Conservation (phyloP, 768 basidiomycete species). For the Brasilioporus rufonigricans region DNA sequence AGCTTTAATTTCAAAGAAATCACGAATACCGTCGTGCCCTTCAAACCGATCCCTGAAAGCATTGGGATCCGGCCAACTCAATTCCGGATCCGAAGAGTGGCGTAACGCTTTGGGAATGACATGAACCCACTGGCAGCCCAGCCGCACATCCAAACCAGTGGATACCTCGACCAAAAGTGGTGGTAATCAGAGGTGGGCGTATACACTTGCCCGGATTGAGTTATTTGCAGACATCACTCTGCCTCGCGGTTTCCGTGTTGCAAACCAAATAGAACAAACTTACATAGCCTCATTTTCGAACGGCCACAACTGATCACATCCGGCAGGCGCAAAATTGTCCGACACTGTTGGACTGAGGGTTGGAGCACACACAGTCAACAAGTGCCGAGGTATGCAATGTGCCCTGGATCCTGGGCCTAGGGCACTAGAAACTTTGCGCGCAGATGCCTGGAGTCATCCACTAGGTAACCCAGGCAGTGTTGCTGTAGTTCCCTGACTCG, state of each 20-base stretch:
- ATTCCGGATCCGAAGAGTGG: background rate
- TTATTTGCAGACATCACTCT: background rate
- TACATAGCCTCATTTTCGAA: background rate
- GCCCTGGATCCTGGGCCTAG: background rate
- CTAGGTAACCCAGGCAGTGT: no score
- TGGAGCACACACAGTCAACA: background rate
- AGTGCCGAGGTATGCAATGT: background rate
- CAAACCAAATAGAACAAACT: background rate
- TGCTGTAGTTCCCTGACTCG: no score
- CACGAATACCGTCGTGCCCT: background rate
- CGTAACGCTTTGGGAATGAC: background rate
- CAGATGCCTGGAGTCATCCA: background rate
- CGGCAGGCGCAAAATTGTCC: background rate
- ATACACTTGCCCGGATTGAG: background rate
- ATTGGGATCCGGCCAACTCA: background rate
- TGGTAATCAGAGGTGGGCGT: constrained; percentile 3
- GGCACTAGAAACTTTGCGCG: background rate
- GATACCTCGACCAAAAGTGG: constrained; percentile 3
- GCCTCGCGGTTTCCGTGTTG: constrained; percentile 16
- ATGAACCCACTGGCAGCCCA: no score
- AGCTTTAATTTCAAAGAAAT: background rate
- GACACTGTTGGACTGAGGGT: background rate
- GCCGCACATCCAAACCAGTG: no score
- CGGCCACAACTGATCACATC: no score
- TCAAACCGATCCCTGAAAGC: background rate